Evolutionary conservation across 1,139 yeast species (phyloP), one percentile per base, ranked within the genome.

Genomic region (Geotrichum fermentans): DNA sequence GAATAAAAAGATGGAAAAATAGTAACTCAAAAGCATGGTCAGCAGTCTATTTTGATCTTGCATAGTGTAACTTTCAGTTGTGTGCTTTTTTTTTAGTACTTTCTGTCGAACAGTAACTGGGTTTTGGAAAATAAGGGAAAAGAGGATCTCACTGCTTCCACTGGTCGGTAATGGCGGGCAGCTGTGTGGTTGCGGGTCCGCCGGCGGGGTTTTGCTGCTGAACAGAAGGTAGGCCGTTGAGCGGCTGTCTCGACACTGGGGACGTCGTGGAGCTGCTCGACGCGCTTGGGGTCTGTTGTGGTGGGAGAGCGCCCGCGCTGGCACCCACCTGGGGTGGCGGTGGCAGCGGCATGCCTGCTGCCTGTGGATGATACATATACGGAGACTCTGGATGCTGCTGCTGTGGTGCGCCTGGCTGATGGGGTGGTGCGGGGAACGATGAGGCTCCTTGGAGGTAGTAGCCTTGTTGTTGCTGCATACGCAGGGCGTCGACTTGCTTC

Each of bases 401-500:
- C 33, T 42, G 45, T 14, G n/a, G n/a, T n/a, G n/a, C n/a, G n/a
- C n/a, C n/a, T n/a, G 18, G 48, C 43, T 38, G 48, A 22, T 38
- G 42, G 14, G 14, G 32, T 21, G 20, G 44, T 28, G 26, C 40
- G 7, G 28, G 14, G 32, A 13, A 26, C 24, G 37, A 17, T 46
- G 45, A 43, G 43, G 43, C 34, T 40, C 55, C 13, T 34, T 34
- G 38, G 7, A 34, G 20, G 20, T 34, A 34, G 38, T 34, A 34
- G 17, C 38, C 38, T 17, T 44, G 44, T 42, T 49, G 56, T 17
- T 54, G 57, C 37, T 57, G 62, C 21, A 46, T 46, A 24, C 59
- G 56, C 32, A 52, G 50, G 29, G 51, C 57, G 30, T 57, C 59
- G 16, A 56, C 61, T 47, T 59, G 64, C 41, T 63, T 60, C 36